Conservation (phyloP, 2,329 filamentous ascomycete genomes). For the Epichloe uncinata region DNA sequence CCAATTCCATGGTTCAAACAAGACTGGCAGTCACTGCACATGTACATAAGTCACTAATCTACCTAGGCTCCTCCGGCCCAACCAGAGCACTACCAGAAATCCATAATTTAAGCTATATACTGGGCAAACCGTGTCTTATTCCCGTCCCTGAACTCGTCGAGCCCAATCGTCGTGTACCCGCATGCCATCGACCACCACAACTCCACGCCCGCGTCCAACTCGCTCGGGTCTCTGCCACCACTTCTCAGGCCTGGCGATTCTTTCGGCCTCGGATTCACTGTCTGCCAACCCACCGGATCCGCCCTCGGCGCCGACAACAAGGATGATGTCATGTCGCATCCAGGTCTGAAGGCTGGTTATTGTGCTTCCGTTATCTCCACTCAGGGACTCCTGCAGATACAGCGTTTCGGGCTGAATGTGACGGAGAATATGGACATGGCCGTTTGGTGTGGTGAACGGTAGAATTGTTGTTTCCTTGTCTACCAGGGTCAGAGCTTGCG, state of each 20-base stretch:
- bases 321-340: conserved; percentile 57
- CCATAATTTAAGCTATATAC: background rate
- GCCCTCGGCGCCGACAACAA: conserved; percentile 70
- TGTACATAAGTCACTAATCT: background rate
- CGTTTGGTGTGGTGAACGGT: conserved; percentile 72
- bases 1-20: background rate
- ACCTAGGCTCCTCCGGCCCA: background rate
- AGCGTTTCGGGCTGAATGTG: conserved; percentile 76
- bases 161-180: conserved; percentile 79
- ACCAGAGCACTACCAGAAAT: background rate
- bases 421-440: conserved; percentile 75
- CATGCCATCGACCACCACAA: conserved; percentile 75
- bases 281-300: conserved; percentile 69
- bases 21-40: background rate
- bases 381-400: conserved; percentile 76
- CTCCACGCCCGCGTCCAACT: conserved; percentile 74
- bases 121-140: conserved; percentile 11
- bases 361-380: conserved; percentile 58
- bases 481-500: conserved; percentile 65
- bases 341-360: conserved; percentile 58
- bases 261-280: conserved; percentile 62
- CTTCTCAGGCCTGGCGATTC: conserved; percentile 32
- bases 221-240: conserved; percentile 76
- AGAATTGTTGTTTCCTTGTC: conserved; percentile 79
- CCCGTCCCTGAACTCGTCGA: conserved; percentile 54